Evolutionary conservation across 331 rosid species (phyloP), one percentile per base, ranked within the genome.

Genomic region (Quercus lobata): DNA sequence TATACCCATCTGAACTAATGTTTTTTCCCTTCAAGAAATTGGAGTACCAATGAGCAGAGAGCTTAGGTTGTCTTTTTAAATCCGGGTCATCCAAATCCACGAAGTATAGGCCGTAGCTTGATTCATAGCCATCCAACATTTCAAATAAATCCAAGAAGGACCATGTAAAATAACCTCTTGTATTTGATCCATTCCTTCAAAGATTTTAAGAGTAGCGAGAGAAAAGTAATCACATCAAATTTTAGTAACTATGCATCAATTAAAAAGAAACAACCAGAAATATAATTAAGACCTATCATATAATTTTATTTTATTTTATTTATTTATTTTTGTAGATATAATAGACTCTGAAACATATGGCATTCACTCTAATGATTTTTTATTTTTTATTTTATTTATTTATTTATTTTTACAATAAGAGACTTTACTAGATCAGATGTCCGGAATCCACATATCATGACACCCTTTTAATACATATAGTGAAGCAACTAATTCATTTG

Each of bases 1-100:
- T 46, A 60, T 52, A n/a, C 21, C 76, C 35, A 34, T 71, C 76
- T 49, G 74, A 65, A 21, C 58, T 77, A 57, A 52, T 17, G 35
- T 35, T 72, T 12, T 77, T 54, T 7, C 78, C 78, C 12, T 86
- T 87, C 5, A 87, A 66, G 68, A 92, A 92, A 37, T 73, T 41
- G 19, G 95, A 85, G 76, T 82, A 90, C 97, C 93, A 90, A 22
- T 63, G 14, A 32, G 95, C 89, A 37, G 92, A 92, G 32, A 86
- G 85, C 78, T 89, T 92, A 5, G 93, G 92, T 15, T 78, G 78
- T 66, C 96, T 84, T 86, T 73, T 86, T 35, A 89, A 79, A 29
- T 76, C 52, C 15, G 89, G 87, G 80, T 92, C 93, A 1, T 90
- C 74, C 58, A 84, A 10, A 76, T 85, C 89, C 2, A 87, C 52